phyloP scores from a whole-genome alignment of 2,329 filamentous ascomycete genomes.

The Nemania sp. region DNA sequence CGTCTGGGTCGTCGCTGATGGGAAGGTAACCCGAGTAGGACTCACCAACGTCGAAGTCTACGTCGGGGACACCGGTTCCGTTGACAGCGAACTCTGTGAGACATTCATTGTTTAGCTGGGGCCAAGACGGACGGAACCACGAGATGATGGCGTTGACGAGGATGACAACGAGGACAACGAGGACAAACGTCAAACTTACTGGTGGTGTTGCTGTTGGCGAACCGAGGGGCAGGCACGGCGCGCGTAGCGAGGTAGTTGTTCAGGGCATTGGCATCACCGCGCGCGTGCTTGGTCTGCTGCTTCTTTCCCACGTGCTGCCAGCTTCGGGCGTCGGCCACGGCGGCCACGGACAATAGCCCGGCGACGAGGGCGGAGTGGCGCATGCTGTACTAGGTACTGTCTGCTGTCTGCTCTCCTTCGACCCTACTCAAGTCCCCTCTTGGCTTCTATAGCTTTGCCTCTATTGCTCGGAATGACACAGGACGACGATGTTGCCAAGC shows the following conservation, averaged over 20 bases:
- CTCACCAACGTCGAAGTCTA: slow-evolving; percentile 66
- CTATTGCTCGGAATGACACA: slow-evolving; percentile 4
- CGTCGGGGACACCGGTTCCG: slow-evolving; percentile 64
- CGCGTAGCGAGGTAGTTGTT: slow-evolving; percentile 35
- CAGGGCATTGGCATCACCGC: slow-evolving; percentile 18
- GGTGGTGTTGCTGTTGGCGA: slow-evolving; percentile 39
- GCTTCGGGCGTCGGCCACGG: slow-evolving; percentile 33
- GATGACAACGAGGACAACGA: not conserved
- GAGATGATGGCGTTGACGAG: too few relatives aligned
- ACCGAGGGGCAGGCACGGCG: slow-evolving; percentile 33
- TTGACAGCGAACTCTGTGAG: slow-evolving; percentile 61
- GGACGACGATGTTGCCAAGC: slow-evolving; percentile 11
- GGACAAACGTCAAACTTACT: slow-evolving; percentile 27
- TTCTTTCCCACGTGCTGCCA: slow-evolving; percentile 42
- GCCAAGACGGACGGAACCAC: not conserved
- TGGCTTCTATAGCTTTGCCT: not conserved
- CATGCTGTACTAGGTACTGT: slow-evolving; percentile 29
- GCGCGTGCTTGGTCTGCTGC: slow-evolving; percentile 22
- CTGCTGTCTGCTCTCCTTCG: not conserved
- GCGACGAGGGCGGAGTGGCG: slow-evolving; percentile 31
- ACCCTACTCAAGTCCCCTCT: slow-evolving; percentile 12
- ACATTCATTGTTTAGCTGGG: not conserved
- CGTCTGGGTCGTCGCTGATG: slow-evolving; percentile 50
- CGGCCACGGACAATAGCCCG: slow-evolving; percentile 34
- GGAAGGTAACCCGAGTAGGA: slow-evolving; percentile 63